Base-by-base conservation (phyloP, 116 monocot species). In the Trichopus zeylanicus region DNA sequence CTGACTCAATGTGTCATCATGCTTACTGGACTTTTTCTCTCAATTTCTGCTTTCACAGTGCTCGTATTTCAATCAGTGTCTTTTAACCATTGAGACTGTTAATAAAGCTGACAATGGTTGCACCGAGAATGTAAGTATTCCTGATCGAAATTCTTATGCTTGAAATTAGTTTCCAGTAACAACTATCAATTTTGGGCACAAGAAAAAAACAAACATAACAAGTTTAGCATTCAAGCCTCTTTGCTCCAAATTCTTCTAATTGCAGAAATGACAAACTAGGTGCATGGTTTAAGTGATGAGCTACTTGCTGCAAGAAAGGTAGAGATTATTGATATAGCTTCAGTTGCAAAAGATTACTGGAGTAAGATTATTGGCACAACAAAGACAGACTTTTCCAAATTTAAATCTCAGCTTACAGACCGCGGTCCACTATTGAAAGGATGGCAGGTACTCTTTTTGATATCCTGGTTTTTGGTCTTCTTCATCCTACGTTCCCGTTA, bases 271-370 rank as follows among this genome's bases (percentile, higher is more conserved):
- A n/a, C 4, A 33, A 33, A 33, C 5, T 19, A 81, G 81, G 81
- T 69, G 26, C 72, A 76, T 65, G 68, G 68, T 15, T 72, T 81
- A 30, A 81, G 59, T 20, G 42, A 61, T 18, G 65, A 76, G 39
- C 71, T 55, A 61, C 51, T 76, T 62, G 81, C 76, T 51, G 23
- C 31, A 21, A 75, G 81, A 57, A 60, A 72, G 12, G 81, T 81
- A 60, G 76, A 76, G 25, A 31, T 72, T 52, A 60, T 81, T 33
- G 81, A 81, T 51, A 81, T 81, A 67, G 49, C 81, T 55, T 57
- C 72, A 31, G n/a, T 34, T 24, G 72, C 67, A 51, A 71, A 48
- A 48, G 76, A 81, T 51, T 81, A 81, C 61, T 81, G 81, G 81
- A 76, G 81, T 46, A 76, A 76, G 33, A 55, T 68, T 10, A 52